A percentile compares a stretch with the other conserved stretches of the same genome.
phyloP scores from a whole-genome alignment of 2,329 filamentous ascomycete species.

The Pseudocercospora musae region DNA sequence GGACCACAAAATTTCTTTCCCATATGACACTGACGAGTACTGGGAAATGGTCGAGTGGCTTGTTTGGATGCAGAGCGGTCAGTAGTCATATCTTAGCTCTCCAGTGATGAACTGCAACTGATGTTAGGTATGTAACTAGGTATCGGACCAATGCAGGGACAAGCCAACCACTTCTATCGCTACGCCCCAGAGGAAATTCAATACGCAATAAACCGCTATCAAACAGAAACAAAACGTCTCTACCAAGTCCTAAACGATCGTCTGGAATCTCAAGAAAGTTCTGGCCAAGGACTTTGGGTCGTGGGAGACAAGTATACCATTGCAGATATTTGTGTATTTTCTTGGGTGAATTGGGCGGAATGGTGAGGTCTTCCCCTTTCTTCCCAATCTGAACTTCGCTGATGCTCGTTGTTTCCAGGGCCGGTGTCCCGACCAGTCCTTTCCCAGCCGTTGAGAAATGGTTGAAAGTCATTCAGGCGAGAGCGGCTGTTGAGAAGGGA shows the following conservation, averaged over 20 bases:
- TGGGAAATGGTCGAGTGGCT: constrained; percentile 47
- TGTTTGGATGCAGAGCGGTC: constrained; percentile 42
- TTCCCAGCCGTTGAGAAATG: constrained; percentile 35
- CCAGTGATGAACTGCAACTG: too few species aligned
- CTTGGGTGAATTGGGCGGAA: constrained; percentile 46
- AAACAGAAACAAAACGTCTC: constrained; percentile 48
- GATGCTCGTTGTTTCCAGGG: too few species aligned
- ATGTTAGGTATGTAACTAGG: constrained; percentile 2
- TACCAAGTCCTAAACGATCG: constrained; percentile 47
- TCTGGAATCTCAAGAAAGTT: constrained; percentile 28
- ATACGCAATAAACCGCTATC: constrained; percentile 48
- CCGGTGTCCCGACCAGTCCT: constrained; percentile 10
- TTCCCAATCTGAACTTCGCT: too few species aligned
- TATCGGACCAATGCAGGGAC: constrained; percentile 33
- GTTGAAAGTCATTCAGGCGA: constrained; percentile 34
- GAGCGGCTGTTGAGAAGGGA: constrained; percentile 34
- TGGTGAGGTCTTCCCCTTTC: constrained; percentile 36
- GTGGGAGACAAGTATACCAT: constrained; percentile 44
- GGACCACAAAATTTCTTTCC: constrained; percentile 33
- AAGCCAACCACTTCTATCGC: constrained; percentile 49
- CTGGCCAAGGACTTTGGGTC: constrained; percentile 39
- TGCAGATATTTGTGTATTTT: constrained; percentile 47
- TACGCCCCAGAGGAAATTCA: constrained; percentile 44
- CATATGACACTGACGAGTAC: constrained; percentile 38
- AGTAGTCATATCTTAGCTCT: too few species aligned